Evolutionary conservation across 495 filamentous ascomycete genomes (phyloP).

Genomic region (Xylaria longipes): DNA sequence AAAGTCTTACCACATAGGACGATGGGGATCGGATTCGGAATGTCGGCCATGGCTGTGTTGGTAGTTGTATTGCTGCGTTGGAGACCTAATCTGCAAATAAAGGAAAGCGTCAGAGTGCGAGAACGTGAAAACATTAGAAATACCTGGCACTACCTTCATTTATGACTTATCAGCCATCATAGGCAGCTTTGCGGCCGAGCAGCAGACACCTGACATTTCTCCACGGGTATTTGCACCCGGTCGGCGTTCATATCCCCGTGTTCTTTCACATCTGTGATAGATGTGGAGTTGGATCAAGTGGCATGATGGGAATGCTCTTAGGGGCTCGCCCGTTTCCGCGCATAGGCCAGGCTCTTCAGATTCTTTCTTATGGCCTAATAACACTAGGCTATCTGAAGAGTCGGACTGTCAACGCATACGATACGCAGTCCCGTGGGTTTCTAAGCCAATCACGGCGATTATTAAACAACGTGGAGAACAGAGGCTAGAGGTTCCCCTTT

Average conservation of each 20-base stretch:
- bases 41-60: neutral
- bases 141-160: neutral
- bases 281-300: neutral
- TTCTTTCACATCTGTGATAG: neutral
- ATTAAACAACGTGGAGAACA: neutral
- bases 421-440: neutral
- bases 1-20: neutral
- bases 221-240: neutral
- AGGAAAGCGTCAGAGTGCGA: neutral
- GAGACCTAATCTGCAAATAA: neutral
- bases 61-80: neutral
- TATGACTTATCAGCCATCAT: neutral
- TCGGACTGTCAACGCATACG: neutral
- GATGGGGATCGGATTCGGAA: neutral
- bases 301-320: neutral
- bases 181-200: neutral
- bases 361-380: neutral
- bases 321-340: neutral
- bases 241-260: neutral
- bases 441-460: slow-evolving; percentile 13
- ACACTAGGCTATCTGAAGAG: neutral
- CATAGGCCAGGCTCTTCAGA: neutral
- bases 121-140: neutral
- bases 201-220: neutral
- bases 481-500: neutral